Evolutionary conservation across 2,329 filamentous ascomycete species (phyloP).

Genomic region (Diaporthe caulivora): DNA sequence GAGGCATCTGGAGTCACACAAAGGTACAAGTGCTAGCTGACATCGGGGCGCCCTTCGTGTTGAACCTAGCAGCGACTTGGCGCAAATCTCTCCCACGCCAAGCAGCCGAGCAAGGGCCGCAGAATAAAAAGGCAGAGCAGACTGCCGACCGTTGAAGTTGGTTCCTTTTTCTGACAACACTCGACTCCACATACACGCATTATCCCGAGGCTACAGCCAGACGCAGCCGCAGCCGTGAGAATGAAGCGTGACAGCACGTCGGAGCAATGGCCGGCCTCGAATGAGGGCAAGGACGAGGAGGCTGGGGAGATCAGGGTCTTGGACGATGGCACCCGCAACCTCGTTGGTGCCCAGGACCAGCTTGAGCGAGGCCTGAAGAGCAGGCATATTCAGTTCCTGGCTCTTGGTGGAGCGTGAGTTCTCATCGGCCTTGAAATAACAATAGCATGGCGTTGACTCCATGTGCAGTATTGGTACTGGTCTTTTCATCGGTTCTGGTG

Average conservation of each 20-base stretch:
- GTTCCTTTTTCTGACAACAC: background rate
- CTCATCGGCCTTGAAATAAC: background rate
- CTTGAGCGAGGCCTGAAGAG: conserved; percentile 40
- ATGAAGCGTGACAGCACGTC: conserved; percentile 34
- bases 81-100: conserved; percentile 25
- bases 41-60: conserved; percentile 10
- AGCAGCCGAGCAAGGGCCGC: conserved; percentile 13
- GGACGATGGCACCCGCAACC: conserved; percentile 32
- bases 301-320: conserved; percentile 32
- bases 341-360: conserved; percentile 38
- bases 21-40: conserved; percentile 3
- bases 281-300: conserved; percentile 38
- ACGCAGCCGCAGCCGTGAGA: conserved; percentile 2
- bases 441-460: conserved; percentile 1
- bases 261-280: conserved; percentile 22
- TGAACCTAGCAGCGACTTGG: conserved; percentile 24
- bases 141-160: background rate
- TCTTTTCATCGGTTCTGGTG: conserved; percentile 77
- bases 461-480: conserved; percentile 77
- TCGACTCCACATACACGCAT: background rate
- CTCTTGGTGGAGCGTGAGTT: conserved; percentile 39
- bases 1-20: background rate
- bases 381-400: conserved; percentile 40
- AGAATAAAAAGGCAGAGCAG: conserved; percentile 8
- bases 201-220: background rate